Conservation (phyloP, 345 rosid species). For the Hypericum perforatum region DNA sequence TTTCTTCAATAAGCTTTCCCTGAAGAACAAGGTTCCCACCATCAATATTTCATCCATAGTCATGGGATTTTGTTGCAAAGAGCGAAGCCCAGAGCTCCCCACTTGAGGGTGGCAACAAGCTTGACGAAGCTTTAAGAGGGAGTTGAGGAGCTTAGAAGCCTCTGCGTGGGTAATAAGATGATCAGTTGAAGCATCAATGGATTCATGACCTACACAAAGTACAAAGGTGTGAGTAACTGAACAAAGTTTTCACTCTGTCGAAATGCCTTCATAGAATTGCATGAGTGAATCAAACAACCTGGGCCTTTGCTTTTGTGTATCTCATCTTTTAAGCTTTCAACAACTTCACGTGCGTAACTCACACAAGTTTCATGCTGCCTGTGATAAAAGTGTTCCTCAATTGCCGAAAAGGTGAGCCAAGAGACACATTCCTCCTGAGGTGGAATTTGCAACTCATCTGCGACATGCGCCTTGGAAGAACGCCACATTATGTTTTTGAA, state of each 20-base stretch:
- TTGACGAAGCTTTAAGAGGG: constrained; percentile 96
- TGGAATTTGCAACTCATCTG: constrained; percentile 87
- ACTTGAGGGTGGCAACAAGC: constrained; percentile 99
- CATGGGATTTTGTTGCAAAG: constrained; percentile 90
- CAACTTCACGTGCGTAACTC: constrained; percentile 80
- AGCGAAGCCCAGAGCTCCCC: constrained; percentile 86
- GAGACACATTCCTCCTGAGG: constrained; percentile 86
- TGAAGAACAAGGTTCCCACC: constrained; percentile 28
- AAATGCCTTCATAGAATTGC: constrained; percentile 15
- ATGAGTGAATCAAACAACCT: constrained; percentile 27
- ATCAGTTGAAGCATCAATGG: constrained; percentile 32
- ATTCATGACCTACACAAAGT: constrained; percentile 33
- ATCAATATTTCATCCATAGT: constrained; percentile 86
- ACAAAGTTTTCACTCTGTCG: constrained; percentile 1
- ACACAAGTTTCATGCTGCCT: constrained; percentile 96
- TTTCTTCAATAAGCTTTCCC: not conserved
- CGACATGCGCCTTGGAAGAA: constrained; percentile 75
- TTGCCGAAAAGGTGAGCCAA: constrained; percentile 83
- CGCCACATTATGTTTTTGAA: constrained; percentile 96
- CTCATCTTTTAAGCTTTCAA: constrained; percentile 67
- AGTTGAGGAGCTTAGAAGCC: constrained; percentile 75
- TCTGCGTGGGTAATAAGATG: constrained; percentile 65
- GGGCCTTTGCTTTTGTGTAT: constrained; percentile 57
- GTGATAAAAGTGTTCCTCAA: constrained; percentile 87
- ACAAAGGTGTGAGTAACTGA: constrained; percentile 5